A percentile compares a stretch with the other conserved stretches of the same genome.
Conservation (phyloP, 768 basidiomycete species). For the Sistotremastrum suecicum region DNA sequence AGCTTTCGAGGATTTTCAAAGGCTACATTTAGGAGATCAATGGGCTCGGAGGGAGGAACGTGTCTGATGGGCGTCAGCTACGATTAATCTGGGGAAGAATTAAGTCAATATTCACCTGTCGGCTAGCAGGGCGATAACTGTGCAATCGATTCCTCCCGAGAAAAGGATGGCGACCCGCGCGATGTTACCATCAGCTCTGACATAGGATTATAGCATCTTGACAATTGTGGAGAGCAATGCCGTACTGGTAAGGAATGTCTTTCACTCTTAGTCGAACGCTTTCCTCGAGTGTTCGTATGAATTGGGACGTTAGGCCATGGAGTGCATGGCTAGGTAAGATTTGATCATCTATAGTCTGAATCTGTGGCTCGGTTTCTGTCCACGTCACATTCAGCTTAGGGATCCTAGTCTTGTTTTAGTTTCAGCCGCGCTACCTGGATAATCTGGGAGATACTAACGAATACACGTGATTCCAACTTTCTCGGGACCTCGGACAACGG, state of each 20-base stretch:
- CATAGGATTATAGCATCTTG: constrained; percentile 1
- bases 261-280: constrained; percentile 58
- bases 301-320: constrained; percentile 1
- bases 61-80: constrained; percentile 31
- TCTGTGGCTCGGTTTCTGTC: background rate
- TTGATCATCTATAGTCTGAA: constrained; percentile 28
- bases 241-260: constrained; percentile 42
- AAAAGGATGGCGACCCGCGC: constrained; percentile 77
- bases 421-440: no score
- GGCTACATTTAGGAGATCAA: constrained; percentile 86
- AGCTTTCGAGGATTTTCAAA: constrained; percentile 91
- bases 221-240: constrained; percentile 1
- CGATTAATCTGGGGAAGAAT: background rate
- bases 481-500: background rate
- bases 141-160: constrained; percentile 92
- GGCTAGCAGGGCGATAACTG: constrained; percentile 68
- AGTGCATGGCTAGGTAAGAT: constrained; percentile 21
- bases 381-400: constrained; percentile 4
- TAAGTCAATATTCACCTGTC: constrained; percentile 35
- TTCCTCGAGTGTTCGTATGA: constrained; percentile 27
- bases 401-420: background rate
- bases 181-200: constrained; percentile 18
- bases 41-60: constrained; percentile 61
- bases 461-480: background rate
- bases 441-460: background rate